Base-by-base conservation (phyloP, 257 asterid genomes). In the Cordia subcordata region DNA sequence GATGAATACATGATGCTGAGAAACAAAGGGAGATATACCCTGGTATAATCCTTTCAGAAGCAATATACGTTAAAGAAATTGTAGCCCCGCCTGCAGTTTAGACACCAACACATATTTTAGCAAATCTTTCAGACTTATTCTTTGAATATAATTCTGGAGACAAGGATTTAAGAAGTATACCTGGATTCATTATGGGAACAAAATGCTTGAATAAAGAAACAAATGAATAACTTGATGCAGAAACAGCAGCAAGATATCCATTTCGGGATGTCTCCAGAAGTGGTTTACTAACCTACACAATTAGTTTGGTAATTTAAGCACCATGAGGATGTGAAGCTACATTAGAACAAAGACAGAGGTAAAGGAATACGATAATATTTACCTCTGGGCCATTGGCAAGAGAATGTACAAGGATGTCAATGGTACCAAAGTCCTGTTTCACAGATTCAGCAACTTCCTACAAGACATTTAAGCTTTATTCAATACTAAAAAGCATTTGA, bases 341-440 rank as follows among this genome's bases (percentile, higher is more conserved):
- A 27, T 27, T 1, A 27, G 35, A 27, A 27, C 35, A 27, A 27
- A 27, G 35, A 27, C 35, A 6, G 35, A 27, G 6, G 35, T 27
- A 1, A 27, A 6, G 35, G 35, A 27, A 6, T 27, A 27, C 3
- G 35, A 27, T 3, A 27, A 27, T 1, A 27, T n/a, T n/a, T 40
- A 91, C 98, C 96, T 89, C 99, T 46, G 99, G 99, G 60, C 97
- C 97, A 72, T 93, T 93, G 64, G 99, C 99, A 70, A 89, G 95
- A 42, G 99, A 93, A 73, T 93, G 99, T 27, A 93, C 96, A 61
- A 93, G 99, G 72, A 93, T 93, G 75, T 93, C 99, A 61, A 93
- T 89, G 12, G 92, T 81, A 71, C 99, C 97, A 62, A 86, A 93
- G 77, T 93, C 97, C 68, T 85, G 79, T 78, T 85, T 86, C 62